Conservation (phyloP, 768 basidiomycete genomes). For the Pleurotus platypus region DNA sequence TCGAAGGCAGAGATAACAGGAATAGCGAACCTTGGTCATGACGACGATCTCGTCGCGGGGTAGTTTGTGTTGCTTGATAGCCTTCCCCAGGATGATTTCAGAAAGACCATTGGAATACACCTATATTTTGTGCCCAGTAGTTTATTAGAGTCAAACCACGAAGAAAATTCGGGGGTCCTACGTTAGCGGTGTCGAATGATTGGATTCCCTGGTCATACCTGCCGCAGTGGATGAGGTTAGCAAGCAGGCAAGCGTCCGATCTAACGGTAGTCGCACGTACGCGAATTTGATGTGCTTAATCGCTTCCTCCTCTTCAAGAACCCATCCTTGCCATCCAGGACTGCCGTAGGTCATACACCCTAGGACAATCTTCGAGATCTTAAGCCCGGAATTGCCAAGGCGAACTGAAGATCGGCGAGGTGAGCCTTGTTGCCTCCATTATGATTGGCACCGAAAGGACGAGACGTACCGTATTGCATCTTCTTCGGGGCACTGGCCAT, state of each 20-base stretch:
- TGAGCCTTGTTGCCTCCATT: no score
- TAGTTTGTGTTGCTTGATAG: slow-evolving; percentile 58
- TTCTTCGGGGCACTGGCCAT: background rate
- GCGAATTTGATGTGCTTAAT: slow-evolving; percentile 49
- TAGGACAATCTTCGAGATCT: slow-evolving; percentile 61
- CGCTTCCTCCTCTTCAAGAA: slow-evolving; percentile 41
- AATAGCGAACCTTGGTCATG: slow-evolving; percentile 57
- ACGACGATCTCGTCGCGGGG: slow-evolving; percentile 76
- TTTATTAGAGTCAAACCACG: no score
- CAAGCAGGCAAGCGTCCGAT: background rate
- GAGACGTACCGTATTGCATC: no score
- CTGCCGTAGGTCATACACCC: slow-evolving; percentile 58
- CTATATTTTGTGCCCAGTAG: slow-evolving; percentile 20
- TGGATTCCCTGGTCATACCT: slow-evolving; percentile 60
- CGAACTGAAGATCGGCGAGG: slow-evolving; percentile 26
- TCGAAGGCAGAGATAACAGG: no score
- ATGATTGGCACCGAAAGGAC: no score
- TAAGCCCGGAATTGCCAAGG: slow-evolving; percentile 48
- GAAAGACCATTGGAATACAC: slow-evolving; percentile 63
- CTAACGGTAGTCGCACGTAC: slow-evolving; percentile 17
- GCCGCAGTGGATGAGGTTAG: background rate
- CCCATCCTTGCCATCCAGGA: slow-evolving; percentile 46
- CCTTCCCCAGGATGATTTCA: slow-evolving; percentile 66
- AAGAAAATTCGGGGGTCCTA: slow-evolving; percentile 6
- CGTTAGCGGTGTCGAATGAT: slow-evolving; percentile 56